Base-by-base conservation (phyloP, 1,284 basidiomycete genomes). In the Cutaneotrichosporon sp. region DNA sequence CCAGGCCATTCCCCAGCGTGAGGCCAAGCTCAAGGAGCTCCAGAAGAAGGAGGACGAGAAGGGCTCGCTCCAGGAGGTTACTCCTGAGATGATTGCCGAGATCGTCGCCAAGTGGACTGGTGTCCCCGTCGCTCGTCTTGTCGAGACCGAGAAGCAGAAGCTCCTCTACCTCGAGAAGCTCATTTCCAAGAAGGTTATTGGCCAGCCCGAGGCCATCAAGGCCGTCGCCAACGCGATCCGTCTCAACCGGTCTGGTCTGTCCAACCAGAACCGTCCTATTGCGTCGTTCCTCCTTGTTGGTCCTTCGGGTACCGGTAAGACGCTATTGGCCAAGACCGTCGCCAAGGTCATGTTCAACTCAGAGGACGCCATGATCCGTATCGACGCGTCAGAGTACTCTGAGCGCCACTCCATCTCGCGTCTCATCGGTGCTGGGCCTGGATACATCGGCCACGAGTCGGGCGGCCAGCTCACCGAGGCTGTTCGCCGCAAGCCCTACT, bases 1-100 rank as follows among this genome's bases (percentile, higher is more conserved):
- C 76, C 91, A 89, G 68, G 92, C 92, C 10, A 82, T 98, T 37
- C 94, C 96, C 12, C 90, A 97, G 64, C 79, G 94, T n/a, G 85
- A 91, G 69, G 74, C 78, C 50, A 84, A 85, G 45, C 81, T 97
- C 54, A 72, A 73, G 50, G 65, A 74, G 54, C 72, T 82, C 31
- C 79, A 82, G 65, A 63, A 74, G 34, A 80, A 79, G 63, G 76
- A 78, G 55, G 73, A 69, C 39, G 76, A 78, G 52, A 75, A 62
- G 61, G 67, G 57, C 61, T 72, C 74, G 8, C 71, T 69, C 24
- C 66, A 68, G 49, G 61, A 68, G 44, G 76, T 81, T 39, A 76
- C 74, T 0, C 76, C 78, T 14, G 75, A 79, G 52, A 75, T 76
- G 59, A 81, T 82, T 43, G 79, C 80, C 43, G 74, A 77, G 46